A percentile compares a stretch with the other conserved stretches of the same genome.
These are phyloP conservation scores for Thuja plicata DNA, from an alignment of 83 land plant genomes.

Conservation along the genomic window DNA sequence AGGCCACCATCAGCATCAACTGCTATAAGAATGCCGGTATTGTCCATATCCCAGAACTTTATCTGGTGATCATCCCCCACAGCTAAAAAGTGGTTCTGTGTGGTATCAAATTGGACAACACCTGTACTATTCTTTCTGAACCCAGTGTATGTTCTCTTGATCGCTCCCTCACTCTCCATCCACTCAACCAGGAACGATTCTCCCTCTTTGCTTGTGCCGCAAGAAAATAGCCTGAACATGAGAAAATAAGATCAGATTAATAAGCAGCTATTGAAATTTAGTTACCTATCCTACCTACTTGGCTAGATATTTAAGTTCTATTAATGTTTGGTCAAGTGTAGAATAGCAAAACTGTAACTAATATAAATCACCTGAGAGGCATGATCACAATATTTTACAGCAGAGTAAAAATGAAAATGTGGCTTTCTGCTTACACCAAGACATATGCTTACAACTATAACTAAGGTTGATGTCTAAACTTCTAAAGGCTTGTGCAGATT, in stretches of 20 bases:
- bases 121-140: constrained; percentile 71
- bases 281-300: too few relatives aligned
- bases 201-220: constrained; percentile 94
- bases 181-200: constrained; percentile 86
- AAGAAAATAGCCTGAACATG: constrained; percentile 65
- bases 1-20: constrained; percentile 86
- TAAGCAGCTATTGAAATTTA: too few relatives aligned
- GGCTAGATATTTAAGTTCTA: too few relatives aligned
- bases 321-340: neutral
- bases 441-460: neutral
- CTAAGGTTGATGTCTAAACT: neutral
- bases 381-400: neutral
- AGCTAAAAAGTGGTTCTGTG: constrained; percentile 83
- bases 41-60: constrained; percentile 96
- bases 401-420: neutral
- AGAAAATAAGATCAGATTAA: constrained; percentile 7
- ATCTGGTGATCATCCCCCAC: constrained; percentile 87
- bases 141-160: constrained; percentile 78
- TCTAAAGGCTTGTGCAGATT: neutral
- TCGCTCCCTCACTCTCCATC: constrained; percentile 95
- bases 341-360: neutral
- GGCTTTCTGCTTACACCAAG: neutral
- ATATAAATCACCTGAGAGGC: neutral
- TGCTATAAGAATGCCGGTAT: constrained; percentile 43
- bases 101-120: constrained; percentile 86